Base-by-base conservation (phyloP, 2,329 filamentous ascomycete species). In the Neoarthrinium moseri region DNA sequence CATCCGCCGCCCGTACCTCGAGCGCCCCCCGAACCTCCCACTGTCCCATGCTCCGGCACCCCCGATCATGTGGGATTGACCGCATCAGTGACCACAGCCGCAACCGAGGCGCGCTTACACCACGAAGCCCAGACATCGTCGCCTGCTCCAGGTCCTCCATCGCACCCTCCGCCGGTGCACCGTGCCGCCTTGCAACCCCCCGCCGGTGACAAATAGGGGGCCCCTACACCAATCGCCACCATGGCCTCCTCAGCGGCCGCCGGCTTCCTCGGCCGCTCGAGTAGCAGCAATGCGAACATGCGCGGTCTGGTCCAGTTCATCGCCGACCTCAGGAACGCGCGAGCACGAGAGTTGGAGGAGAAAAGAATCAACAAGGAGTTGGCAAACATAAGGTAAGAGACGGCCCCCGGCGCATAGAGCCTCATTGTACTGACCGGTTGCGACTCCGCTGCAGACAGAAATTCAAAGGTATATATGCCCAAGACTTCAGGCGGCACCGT, bases 301-400 rank as follows among this genome's bases (percentile, higher is more conserved):
- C 80, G 83, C 56, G 92, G 94, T 22, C 77, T 99, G 57, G 94
- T 99, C 38, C 95, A 96, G 66, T 99, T 99, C 73, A 99, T 99
- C 66, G 94, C 94, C 51, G 94, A 99, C 67, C 69, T 99, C 61
- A 80, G 94, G 65, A 99, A 99, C 68, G 94, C 94, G 44, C 81
- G 94, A 67, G 94, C 95, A 37, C 83, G 95, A 51, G 94, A 99
- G 67, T 74, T 99, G 52, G 94, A 99, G 68, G 94, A 99, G 76
- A 99, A 99, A 79, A 83, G 94, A 64, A 97, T 99, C 74, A 99
- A 99, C 71, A 99, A 99, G 75, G 94, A 99, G 74, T 73, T 99
- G 67, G 94, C 94, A 64, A 99, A 99, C 65, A 99, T 99, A 67
- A 84, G 90, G 78, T 83, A 62, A 54, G 78, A 73, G 45, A 11